Evolutionary conservation across 2,329 filamentous ascomycete genomes (phyloP).

Genomic region (Bisporella sp.): DNA sequence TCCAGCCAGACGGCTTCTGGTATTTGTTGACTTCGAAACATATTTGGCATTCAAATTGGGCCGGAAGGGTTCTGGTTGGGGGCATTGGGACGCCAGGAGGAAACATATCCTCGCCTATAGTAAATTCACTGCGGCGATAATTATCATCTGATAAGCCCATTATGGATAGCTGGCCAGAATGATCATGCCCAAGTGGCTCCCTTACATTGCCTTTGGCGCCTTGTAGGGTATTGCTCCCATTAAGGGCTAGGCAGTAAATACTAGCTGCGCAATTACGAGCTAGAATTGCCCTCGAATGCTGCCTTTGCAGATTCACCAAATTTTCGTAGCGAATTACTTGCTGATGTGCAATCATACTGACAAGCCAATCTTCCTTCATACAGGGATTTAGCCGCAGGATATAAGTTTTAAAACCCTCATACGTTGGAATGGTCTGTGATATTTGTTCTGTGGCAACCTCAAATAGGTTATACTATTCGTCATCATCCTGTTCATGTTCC

Average conservation of each 20-base stretch:
- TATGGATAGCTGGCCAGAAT: constrained; percentile 46
- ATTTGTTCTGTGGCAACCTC: constrained; percentile 44
- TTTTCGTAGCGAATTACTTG: constrained; percentile 74
- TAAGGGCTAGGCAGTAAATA: constrained; percentile 56
- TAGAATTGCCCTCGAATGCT: constrained; percentile 57
- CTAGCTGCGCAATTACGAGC: constrained; percentile 53
- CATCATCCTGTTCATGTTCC: no score
- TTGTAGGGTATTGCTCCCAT: constrained; percentile 57
- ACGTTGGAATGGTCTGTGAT: constrained; percentile 64
- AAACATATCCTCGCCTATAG: constrained; percentile 66
- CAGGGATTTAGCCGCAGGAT: constrained; percentile 68
- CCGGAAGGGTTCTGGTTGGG: constrained; percentile 68
- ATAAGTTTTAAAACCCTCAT: constrained; percentile 71
- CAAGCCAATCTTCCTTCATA: constrained; percentile 53
- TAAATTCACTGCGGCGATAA: constrained; percentile 60
- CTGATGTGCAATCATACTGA: constrained; percentile 77
- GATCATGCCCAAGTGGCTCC: constrained; percentile 45
- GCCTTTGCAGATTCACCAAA: constrained; percentile 61
- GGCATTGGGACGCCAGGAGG: constrained; percentile 76
- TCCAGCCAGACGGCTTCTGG: constrained; percentile 91
- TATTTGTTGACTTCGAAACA: constrained; percentile 84
- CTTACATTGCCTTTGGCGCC: constrained; percentile 53
- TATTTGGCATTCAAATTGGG: constrained; percentile 82
- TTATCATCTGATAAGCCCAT: constrained; percentile 53
- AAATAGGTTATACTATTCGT: no score